A percentile compares a stretch with the other conserved stretches of the same genome.
These are phyloP conservation scores for Fusarium succisae DNA, from an alignment of 2,329 filamentous ascomycete genomes.

Conservation along the genomic window DNA sequence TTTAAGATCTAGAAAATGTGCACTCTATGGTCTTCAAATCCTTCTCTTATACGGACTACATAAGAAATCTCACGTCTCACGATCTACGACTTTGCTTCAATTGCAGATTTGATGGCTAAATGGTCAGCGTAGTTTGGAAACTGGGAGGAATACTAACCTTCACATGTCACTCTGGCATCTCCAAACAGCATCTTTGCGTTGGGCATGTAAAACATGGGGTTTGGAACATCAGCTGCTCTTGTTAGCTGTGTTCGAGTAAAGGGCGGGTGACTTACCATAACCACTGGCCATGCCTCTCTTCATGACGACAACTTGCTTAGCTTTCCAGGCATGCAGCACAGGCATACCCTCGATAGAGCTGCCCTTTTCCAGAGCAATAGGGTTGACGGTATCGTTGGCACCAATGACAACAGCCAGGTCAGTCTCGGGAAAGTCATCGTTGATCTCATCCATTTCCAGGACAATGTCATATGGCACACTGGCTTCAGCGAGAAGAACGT, in stretches of 20 bases:
- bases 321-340: slow-evolving; percentile 92
- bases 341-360: slow-evolving; percentile 92
- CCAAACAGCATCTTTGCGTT: slow-evolving; percentile 92
- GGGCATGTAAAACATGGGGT: slow-evolving; percentile 94
- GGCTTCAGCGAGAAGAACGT: slow-evolving; percentile 88
- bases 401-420: slow-evolving; percentile 90
- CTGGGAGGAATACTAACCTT: slow-evolving; percentile 65
- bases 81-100: slow-evolving; percentile 47
- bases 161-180: slow-evolving; percentile 84
- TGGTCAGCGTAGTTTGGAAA: slow-evolving; percentile 34
- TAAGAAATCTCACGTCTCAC: slow-evolving; percentile 15
- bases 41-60: slow-evolving; percentile 21
- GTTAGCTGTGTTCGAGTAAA: slow-evolving; percentile 19
- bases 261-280: slow-evolving; percentile 67
- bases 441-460: slow-evolving; percentile 95
- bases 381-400: slow-evolving; percentile 93
- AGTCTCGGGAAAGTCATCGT: slow-evolving; percentile 87
- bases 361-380: slow-evolving; percentile 84
- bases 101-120: slow-evolving; percentile 53
- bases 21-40: slow-evolving; percentile 35
- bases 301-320: slow-evolving; percentile 92
- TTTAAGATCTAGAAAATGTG: slow-evolving; percentile 34
- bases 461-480: slow-evolving; percentile 92
- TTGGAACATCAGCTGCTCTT: slow-evolving; percentile 79
- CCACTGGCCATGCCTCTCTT: slow-evolving; percentile 90